phyloP scores from a whole-genome alignment of 805 yeast genomes.

The Scheffersomyces stipitis region DNA sequence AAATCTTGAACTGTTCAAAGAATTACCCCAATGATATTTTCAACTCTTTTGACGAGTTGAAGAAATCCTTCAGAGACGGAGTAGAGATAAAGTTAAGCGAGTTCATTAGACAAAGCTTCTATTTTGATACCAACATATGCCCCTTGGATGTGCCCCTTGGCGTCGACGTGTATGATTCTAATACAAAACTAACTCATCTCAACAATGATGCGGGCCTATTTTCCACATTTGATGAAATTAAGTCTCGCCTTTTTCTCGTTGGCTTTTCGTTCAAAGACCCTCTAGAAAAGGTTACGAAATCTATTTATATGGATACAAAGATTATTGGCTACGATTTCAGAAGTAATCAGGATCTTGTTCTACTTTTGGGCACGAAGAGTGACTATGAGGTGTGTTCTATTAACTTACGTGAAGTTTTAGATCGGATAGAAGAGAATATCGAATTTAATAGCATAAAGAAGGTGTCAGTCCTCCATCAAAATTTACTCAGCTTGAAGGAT shows the following conservation, averaged over 20 bases:
- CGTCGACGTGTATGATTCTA: no score
- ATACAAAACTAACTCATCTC: background rate
- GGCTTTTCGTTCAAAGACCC: background rate
- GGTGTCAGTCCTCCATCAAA: conserved; percentile 1
- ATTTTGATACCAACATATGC: no score
- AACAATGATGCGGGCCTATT: background rate
- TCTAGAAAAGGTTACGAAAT: background rate
- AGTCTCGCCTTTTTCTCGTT: background rate
- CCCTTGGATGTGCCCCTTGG: no score
- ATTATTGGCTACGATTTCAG: conserved; percentile 9
- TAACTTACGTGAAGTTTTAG: conserved; percentile 2
- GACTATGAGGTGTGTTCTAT: conserved; percentile 3
- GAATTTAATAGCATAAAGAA: background rate
- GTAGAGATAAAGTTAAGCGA: conserved; percentile 3
- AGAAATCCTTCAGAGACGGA: background rate
- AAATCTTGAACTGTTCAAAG: conserved; percentile 7
- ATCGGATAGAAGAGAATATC: background rate
- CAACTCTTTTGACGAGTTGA: conserved; percentile 1
- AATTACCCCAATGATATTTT: background rate
- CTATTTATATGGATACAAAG: background rate
- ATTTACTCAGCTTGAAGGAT: conserved; percentile 9
- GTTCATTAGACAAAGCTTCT: conserved; percentile 3
- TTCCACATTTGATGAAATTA: background rate
- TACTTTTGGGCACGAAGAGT: conserved; percentile 1
- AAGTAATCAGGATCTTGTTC: conserved; percentile 5